Base-by-base conservation (phyloP, 805 yeast genomes). In the Ascoidea rubescens region DNA sequence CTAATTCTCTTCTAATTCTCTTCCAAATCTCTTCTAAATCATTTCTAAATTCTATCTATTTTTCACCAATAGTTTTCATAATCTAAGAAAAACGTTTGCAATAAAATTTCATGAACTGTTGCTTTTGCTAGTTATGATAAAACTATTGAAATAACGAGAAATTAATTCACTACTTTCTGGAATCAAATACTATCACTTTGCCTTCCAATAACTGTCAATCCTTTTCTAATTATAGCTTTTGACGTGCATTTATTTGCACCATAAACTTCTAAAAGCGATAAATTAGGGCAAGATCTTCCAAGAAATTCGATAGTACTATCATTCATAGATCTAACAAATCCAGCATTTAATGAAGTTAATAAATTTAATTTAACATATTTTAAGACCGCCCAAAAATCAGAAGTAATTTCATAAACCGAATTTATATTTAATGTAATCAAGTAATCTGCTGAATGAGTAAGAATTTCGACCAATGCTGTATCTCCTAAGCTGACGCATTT, bases 321-420 rank as follows among this genome's bases (percentile, higher is more conserved):
- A 61, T 88, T 88, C 10, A 87, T 75, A 21, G 79, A 71, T 45
- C 95, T 71, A 2, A 88, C 86, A 66, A 91, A 91, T 0, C 97
- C 95, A 12, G 81, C 62, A 63, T 91, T 93, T 16, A 87, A 59
- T 42, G 78, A 74, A 0, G 87, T 79, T 47, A 91, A 67, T 32
- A 81, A 73, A 1, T 89, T 86, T 47, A 80, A 70, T 30, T 31
- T 50, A 10, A 49, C 46, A 61, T 66, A 62, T 55, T 67, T 51
- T 78, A 75, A 50, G 68, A 73, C 71, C 50, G 71, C 67, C 59
- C 84, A 74, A 5, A 81, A 68, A 5, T 70, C 68, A 14, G 71
- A 67, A 0, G 85, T 70, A 1, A 91, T 58, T 7, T 67, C 67
- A 55, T 78, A 74, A n/a, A 88, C 62, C 0, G 96, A 86, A 62